Percentiles rank a stretch among this genome's conserved stretches.
phyloP scores from a whole-genome alignment of 2,329 filamentous ascomycete genomes.

The Penicillium sp. region DNA sequence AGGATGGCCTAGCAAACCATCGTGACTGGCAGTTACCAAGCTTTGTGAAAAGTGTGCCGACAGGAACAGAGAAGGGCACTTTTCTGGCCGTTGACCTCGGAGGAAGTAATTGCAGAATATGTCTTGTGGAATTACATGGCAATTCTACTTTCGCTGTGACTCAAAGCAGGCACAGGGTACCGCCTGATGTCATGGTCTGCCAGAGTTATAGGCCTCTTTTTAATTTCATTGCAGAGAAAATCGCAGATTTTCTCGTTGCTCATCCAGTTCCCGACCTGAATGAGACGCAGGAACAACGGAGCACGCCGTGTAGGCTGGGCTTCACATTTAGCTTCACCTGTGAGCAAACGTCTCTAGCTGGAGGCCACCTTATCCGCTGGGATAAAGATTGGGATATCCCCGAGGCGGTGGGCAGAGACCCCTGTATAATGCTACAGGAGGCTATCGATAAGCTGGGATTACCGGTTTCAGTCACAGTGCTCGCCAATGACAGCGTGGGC shows the following conservation, averaged over 20 bases:
- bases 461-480: constrained; percentile 18
- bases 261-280: not conserved
- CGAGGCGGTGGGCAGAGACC: constrained; percentile 19
- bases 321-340: constrained; percentile 23
- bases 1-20: constrained; percentile 17
- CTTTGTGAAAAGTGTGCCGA: constrained; percentile 18
- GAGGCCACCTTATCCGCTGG: constrained; percentile 19
- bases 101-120: constrained; percentile 21
- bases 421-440: constrained; percentile 20
- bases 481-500: constrained; percentile 21
- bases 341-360: constrained; percentile 18
- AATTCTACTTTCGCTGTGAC: constrained; percentile 18
- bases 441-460: constrained; percentile 17
- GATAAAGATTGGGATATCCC: constrained; percentile 23
- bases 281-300: not conserved
- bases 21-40: constrained; percentile 19
- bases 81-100: constrained; percentile 21
- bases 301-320: constrained; percentile 15
- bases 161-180: constrained; percentile 17
- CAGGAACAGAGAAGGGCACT: constrained; percentile 17
- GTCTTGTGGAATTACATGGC: constrained; percentile 19
- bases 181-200: constrained; percentile 17
- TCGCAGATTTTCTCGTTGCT: constrained; percentile 14
- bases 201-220: constrained; percentile 18
- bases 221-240: constrained; percentile 17